A percentile compares a stretch with the other conserved stretches of the same genome.
phyloP scores from a whole-genome alignment of 2,329 filamentous ascomycete species.

The Xylaria sp. region DNA sequence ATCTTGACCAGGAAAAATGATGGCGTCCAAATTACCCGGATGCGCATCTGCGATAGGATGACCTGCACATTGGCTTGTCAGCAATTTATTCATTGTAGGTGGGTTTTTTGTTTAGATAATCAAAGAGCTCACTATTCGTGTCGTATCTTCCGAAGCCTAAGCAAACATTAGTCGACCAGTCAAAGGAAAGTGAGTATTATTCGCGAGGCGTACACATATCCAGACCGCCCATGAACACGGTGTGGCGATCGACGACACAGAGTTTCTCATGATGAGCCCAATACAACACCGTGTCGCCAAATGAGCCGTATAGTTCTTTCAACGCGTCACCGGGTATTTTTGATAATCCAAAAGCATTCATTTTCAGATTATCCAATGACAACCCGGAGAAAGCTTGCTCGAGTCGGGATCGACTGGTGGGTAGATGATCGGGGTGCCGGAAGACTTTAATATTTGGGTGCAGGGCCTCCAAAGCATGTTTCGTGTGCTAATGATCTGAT shows the following conservation, averaged over 20 bases:
- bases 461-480: constrained; percentile 78
- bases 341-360: constrained; percentile 62
- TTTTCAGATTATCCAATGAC: constrained; percentile 55
- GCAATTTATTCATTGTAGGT: neutral
- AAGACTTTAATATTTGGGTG: constrained; percentile 90
- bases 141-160: constrained; percentile 85
- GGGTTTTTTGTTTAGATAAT: neutral
- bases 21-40: constrained; percentile 77
- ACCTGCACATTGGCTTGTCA: constrained; percentile 49
- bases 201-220: constrained; percentile 72
- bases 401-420: constrained; percentile 74
- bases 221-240: constrained; percentile 91
- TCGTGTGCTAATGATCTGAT: constrained; percentile 71
- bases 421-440: constrained; percentile 87
- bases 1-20: constrained; percentile 89
- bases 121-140: constrained; percentile 70
- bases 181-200: neutral
- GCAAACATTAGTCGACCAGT: constrained; percentile 40
- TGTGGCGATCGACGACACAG: constrained; percentile 79
- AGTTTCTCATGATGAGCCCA: constrained; percentile 97
- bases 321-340: constrained; percentile 78
- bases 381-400: constrained; percentile 66
- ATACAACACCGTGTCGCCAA: constrained; percentile 83
- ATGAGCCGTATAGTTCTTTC: constrained; percentile 83
- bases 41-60: constrained; percentile 88